Conservation (phyloP, 441 rosid species). For the Mallotus japonicus region DNA sequence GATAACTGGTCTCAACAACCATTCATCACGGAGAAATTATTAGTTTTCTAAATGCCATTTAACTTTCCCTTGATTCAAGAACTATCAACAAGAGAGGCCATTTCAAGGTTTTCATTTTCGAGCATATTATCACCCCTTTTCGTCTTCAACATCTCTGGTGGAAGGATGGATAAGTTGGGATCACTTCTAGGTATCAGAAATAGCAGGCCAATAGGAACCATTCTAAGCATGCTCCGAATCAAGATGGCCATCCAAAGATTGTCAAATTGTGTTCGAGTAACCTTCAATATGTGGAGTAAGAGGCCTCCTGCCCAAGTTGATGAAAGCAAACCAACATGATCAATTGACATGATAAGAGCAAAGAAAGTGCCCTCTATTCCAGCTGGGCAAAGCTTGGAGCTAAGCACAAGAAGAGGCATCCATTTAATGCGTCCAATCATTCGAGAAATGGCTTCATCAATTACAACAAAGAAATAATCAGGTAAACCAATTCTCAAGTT, state of each 20-base stretch:
- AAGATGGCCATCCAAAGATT: conserved; percentile 65
- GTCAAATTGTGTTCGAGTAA: conserved; percentile 58
- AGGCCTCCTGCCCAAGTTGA: conserved; percentile 73
- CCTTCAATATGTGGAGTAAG: conserved; percentile 48
- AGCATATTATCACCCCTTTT: conserved; percentile 28
- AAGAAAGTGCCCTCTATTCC: conserved; percentile 79
- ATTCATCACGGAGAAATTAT: neutral
- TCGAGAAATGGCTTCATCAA: conserved; percentile 51
- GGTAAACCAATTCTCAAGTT: conserved; percentile 60
- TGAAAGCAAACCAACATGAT: conserved; percentile 58
- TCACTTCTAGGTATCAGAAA: conserved; percentile 50
- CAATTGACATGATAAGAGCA: conserved; percentile 73
- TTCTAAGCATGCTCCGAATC: conserved; percentile 45
- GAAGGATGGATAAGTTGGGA: conserved; percentile 43
- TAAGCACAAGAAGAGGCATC: conserved; percentile 74
- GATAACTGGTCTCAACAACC: too few species aligned
- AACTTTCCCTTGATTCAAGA: conserved; percentile 12
- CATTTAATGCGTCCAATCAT: conserved; percentile 64
- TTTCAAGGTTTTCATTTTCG: conserved; percentile 40
- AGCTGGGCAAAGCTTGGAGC: conserved; percentile 72
- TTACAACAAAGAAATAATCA: conserved; percentile 60
- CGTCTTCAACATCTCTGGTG: conserved; percentile 40
- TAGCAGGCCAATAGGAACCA: conserved; percentile 43
- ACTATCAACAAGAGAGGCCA: conserved; percentile 38
- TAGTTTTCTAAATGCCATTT: neutral